Conservation (phyloP, 306 rosid genomes). For the Malus domestica region DNA sequence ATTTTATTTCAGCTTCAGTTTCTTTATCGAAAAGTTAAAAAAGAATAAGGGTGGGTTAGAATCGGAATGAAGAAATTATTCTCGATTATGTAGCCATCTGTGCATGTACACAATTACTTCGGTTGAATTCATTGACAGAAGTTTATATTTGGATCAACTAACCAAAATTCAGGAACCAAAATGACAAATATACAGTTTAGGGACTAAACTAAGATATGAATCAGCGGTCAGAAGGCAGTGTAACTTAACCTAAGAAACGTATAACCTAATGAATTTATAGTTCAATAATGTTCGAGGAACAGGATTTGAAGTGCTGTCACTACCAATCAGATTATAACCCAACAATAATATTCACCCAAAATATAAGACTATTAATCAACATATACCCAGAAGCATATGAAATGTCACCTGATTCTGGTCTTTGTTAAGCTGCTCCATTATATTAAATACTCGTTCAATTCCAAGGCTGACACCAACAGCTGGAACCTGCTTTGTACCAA, state of each 20-base stretch:
- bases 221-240: not conserved
- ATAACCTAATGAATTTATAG: not conserved
- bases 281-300: not conserved
- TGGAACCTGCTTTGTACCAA: slow-evolving; percentile 80
- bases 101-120: not conserved
- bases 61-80: not conserved
- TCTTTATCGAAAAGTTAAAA: not conserved
- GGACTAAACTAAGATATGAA: not conserved
- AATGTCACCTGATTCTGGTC: slow-evolving; percentile 65
- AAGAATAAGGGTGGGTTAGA: not conserved
- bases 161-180: not conserved
- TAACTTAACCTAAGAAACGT: not conserved
- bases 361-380: not conserved
- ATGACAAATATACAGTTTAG: not conserved
- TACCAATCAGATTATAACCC: not conserved
- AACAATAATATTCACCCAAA: not conserved
- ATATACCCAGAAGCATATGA: not conserved
- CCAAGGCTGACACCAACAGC: slow-evolving; percentile 98
- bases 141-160: not conserved
- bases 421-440: slow-evolving; percentile 72
- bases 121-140: not conserved
- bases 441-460: slow-evolving; percentile 85
- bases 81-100: not conserved
- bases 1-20: not conserved
- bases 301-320: not conserved